Percentiles rank a stretch among this genome's conserved stretches.
Evolutionary conservation across 2,329 filamentous ascomycete species (phyloP).

Genomic region (Diaporthe helianthi): DNA sequence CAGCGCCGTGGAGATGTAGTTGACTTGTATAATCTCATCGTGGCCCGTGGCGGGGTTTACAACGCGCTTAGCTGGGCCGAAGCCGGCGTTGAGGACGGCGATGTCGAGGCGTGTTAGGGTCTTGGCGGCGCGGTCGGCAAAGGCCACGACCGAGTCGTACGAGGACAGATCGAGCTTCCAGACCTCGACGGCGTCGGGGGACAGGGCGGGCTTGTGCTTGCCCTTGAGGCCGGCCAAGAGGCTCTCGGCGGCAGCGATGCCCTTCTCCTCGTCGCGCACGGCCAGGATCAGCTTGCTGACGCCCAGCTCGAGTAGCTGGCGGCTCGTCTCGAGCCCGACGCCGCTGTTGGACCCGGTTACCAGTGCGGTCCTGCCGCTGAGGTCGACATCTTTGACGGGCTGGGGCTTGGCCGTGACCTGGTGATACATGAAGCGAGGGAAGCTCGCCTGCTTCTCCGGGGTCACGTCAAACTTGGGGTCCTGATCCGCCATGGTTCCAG

Average conservation of each 20-base stretch:
- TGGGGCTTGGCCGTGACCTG: background rate
- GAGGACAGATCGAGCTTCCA: constrained; percentile 50
- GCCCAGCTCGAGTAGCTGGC: constrained; percentile 33
- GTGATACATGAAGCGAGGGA: constrained; percentile 14
- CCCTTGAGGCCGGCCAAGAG: constrained; percentile 40
- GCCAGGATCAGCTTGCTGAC: constrained; percentile 48
- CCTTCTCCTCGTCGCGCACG: constrained; percentile 48
- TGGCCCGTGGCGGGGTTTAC: constrained; percentile 42
- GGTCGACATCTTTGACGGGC: background rate
- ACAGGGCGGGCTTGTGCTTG: background rate
- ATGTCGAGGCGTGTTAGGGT: constrained; percentile 48
- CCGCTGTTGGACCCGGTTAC: constrained; percentile 25
- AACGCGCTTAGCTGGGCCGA: constrained; percentile 20
- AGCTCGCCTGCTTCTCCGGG: constrained; percentile 23
- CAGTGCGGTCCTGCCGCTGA: constrained; percentile 10
- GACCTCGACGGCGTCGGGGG: constrained; percentile 39
- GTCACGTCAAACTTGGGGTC: constrained; percentile 24
- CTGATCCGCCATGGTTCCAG: constrained; percentile 30
- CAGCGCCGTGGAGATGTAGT: constrained; percentile 57
- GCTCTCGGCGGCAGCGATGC: constrained; percentile 47
- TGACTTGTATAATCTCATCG: constrained; percentile 55
- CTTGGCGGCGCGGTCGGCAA: constrained; percentile 42
- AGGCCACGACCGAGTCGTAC: constrained; percentile 49
- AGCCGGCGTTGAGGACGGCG: constrained; percentile 46
- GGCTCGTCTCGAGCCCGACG: constrained; percentile 15